Evolutionary conservation across 176 grass and related monocot genomes (phyloP).

Genomic region (Aegilops sharonensis): DNA sequence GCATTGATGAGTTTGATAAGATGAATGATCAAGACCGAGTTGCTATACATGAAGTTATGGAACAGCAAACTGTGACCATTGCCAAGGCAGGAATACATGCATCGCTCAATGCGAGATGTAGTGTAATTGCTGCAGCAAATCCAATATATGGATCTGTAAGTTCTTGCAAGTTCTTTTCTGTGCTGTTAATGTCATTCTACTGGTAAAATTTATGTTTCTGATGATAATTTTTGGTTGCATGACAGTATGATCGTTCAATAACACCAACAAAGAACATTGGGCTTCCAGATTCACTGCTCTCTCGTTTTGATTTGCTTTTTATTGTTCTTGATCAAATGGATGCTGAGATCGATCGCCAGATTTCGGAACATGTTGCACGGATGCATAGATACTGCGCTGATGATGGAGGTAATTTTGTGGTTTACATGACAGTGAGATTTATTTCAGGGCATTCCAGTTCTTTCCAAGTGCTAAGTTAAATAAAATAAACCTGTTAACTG

Average conservation of each 20-base stretch:
- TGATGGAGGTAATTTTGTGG: conserved; percentile 64
- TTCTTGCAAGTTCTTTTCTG: background rate
- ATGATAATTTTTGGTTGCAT: conserved; percentile 32
- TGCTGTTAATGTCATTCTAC: background rate
- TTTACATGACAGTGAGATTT: conserved; percentile 16
- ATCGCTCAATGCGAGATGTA: conserved; percentile 94
- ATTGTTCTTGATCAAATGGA: conserved; percentile 99
- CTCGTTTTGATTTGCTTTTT: conserved; percentile 98
- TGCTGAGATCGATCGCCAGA: conserved; percentile 90
- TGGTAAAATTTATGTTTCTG: background rate
- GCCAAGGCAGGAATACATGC: conserved; percentile 99
- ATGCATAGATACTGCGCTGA: conserved; percentile 98
- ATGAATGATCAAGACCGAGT: conserved; percentile 99
- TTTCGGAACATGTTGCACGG: conserved; percentile 88
- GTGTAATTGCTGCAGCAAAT: conserved; percentile 98
- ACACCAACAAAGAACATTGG: conserved; percentile 98
- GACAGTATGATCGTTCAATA: conserved; percentile 89
- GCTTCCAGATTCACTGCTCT: conserved; percentile 92
- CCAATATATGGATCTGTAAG: conserved; percentile 97
- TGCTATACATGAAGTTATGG: conserved; percentile 99
- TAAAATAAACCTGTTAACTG: conserved; percentile 28
- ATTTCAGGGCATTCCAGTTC: background rate
- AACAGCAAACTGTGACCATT: conserved; percentile 97
- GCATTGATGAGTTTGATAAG: conserved; percentile 99
- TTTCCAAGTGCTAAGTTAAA: conserved; percentile 10